Conservation (phyloP, 805 yeast genomes). For the Yueomyces sp. region DNA sequence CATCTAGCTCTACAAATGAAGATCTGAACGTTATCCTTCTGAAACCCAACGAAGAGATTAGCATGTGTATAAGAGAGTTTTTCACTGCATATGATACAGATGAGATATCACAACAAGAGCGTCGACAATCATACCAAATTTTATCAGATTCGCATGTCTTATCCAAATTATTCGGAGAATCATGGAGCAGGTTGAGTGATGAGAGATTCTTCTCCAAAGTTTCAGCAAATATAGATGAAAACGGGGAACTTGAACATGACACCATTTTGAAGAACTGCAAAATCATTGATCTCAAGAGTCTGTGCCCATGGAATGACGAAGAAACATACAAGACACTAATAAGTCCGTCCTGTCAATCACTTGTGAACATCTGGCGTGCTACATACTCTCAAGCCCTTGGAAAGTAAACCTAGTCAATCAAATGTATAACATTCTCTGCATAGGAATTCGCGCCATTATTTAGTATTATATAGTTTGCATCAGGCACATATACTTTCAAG, state of each 20-base stretch:
- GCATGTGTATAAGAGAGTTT: constrained; percentile 21
- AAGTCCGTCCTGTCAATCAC: too few relatives aligned
- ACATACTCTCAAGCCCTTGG: too few relatives aligned
- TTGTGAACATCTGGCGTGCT: too few relatives aligned
- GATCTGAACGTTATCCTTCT: constrained; percentile 11
- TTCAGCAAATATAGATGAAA: constrained; percentile 1
- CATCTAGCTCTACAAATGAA: constrained; percentile 1
- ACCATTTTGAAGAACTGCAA: constrained; percentile 2
- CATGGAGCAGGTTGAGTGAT: constrained; percentile 19
- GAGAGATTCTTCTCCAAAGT: constrained; percentile 6
- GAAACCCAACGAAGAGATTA: constrained; percentile 19
- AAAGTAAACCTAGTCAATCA: too few relatives aligned
- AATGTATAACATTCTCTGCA: too few relatives aligned
- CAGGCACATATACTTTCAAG: too few relatives aligned
- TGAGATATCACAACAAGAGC: constrained; percentile 4
- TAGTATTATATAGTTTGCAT: too few relatives aligned
- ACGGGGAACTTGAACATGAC: neutral
- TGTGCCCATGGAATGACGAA: constrained; percentile 13
- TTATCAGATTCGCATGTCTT: constrained; percentile 14
- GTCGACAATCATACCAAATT: constrained; percentile 5
- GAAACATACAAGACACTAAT: too few relatives aligned
- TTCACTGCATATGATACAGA: constrained; percentile 20
- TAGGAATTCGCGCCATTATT: too few relatives aligned
- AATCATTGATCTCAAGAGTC: constrained; percentile 12
- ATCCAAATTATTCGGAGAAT: constrained; percentile 17